Base-by-base conservation (phyloP, 2,329 filamentous ascomycete species). In the Diplodia sapinea region DNA sequence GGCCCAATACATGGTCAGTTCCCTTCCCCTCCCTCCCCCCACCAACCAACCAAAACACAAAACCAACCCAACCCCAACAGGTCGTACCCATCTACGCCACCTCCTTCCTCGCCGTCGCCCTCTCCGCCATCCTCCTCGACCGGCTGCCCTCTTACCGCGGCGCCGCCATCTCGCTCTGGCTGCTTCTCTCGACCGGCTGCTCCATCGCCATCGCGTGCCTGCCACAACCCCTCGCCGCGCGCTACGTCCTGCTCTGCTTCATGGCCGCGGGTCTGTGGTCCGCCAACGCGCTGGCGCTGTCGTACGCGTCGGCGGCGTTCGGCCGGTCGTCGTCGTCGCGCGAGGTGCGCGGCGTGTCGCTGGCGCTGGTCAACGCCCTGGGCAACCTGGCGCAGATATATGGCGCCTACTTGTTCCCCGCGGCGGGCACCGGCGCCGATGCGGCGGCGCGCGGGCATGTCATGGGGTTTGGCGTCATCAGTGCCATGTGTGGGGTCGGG, bases 301-400 rank as follows among this genome's bases (percentile, higher is more conserved):
- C 83, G 0, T 87, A 83, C 67, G 83, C 83, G 0, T 83, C 83
- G 3, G 82, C 83, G 0, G 84, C 83, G 0, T 86, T 87, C 71
- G 80, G 80, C 1, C 73, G 2, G 7, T 20, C 17, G 7, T 20
- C 76, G 20, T 82, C 86, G 80, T 77, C 79, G 23, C 80, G 79
- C 0, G 83, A 86, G 70, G 80, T 81, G 3, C 75, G 85, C n/a
- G 84, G 80, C 15, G 80, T 87, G n/a, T 79, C 79, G 3, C 73
- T 87, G 26, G 85, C 84, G 1, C 73, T 86, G 11, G 82, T 86
- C 49, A 86, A 86, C 70, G 82, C 83, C 0, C 77, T 86, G 72
- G 85, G 83, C 3, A 87, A 86, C 69, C 72, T 86, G 12, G 82
- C 84, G 0, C 82, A 85, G 69, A 86, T 87, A 20, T 87, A 87